phyloP scores from a whole-genome alignment of 768 basidiomycete species.

The Tricholoma sp. region DNA sequence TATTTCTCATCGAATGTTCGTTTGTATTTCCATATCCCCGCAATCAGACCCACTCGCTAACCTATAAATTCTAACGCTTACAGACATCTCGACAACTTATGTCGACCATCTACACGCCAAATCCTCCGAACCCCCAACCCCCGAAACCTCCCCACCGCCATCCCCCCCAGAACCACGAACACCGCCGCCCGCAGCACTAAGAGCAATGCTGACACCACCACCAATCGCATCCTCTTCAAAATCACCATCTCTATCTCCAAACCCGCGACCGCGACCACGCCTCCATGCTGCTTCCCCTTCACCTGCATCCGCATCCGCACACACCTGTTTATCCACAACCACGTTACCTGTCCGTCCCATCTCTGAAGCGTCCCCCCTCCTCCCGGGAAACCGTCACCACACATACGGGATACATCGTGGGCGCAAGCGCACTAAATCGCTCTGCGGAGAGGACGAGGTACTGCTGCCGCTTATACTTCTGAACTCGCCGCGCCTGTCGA shows the following conservation, averaged over 20 bases:
- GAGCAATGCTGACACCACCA: neutral
- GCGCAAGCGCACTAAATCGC: conserved; percentile 9
- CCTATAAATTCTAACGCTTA: neutral
- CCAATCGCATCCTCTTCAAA: neutral
- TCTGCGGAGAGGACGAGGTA: conserved; percentile 9
- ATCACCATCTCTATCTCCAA: neutral
- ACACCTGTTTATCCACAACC: neutral
- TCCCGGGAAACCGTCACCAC: neutral
- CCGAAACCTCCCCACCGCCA: conserved; percentile 19
- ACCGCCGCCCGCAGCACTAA: neutral
- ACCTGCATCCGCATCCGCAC: conserved; percentile 1
- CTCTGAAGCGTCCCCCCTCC: conserved; percentile 5
- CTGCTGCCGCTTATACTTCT: conserved; percentile 14
- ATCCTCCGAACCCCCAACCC: conserved; percentile 45
- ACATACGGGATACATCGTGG: neutral
- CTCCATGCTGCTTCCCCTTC: neutral
- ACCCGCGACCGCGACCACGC: neutral
- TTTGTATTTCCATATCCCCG: conserved; percentile 8
- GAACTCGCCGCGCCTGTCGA: conserved; percentile 15
- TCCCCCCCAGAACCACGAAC: conserved; percentile 14
- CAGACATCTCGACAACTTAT: conserved; percentile 72
- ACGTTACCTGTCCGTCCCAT: neutral
- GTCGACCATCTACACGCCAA: conserved; percentile 68
- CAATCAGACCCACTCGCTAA: conserved; percentile 1
- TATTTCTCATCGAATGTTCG: conserved; percentile 81